These are phyloP conservation scores for Amniculicola lignicola DNA, from an alignment of 495 filamentous ascomycete species.

Conservation along the genomic window DNA sequence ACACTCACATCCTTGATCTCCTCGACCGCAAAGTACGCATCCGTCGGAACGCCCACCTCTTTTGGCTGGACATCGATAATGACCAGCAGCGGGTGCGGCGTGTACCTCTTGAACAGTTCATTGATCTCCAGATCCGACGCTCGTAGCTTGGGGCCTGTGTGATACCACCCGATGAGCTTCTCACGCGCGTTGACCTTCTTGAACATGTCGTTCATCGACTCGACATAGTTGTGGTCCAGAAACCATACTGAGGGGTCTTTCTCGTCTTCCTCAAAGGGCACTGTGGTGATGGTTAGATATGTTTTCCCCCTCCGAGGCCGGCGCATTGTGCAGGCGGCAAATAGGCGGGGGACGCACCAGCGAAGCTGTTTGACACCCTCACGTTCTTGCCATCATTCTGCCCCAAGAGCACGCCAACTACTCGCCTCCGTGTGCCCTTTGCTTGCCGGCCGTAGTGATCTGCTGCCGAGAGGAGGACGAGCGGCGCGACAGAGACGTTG, in stretches of 20 bases:
- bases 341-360: conserved; percentile 64
- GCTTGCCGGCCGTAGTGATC: conserved; percentile 96
- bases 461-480: conserved; percentile 96
- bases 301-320: conserved; percentile 14
- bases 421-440: conserved; percentile 86
- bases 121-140: conserved; percentile 99
- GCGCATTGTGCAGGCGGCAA: conserved; percentile 1
- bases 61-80: conserved; percentile 99
- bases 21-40: conserved; percentile 98
- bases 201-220: conserved; percentile 99
- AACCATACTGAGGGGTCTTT: conserved; percentile 99
- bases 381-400: conserved; percentile 95
- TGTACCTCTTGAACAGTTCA: conserved; percentile 99
- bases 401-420: conserved; percentile 91
- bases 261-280: conserved; percentile 98
- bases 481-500: conserved; percentile 93
- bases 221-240: conserved; percentile 98
- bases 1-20: conserved; percentile 96
- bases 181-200: conserved; percentile 99
- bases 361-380: conserved; percentile 97
- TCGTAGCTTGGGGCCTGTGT: conserved; percentile 94
- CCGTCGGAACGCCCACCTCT: conserved; percentile 94
- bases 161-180: conserved; percentile 99
- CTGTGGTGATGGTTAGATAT: conserved; percentile 47
- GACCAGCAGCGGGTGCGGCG: conserved; percentile 89